Conservation (phyloP, 495 filamentous ascomycete species). For the Aspergillus affinis region DNA sequence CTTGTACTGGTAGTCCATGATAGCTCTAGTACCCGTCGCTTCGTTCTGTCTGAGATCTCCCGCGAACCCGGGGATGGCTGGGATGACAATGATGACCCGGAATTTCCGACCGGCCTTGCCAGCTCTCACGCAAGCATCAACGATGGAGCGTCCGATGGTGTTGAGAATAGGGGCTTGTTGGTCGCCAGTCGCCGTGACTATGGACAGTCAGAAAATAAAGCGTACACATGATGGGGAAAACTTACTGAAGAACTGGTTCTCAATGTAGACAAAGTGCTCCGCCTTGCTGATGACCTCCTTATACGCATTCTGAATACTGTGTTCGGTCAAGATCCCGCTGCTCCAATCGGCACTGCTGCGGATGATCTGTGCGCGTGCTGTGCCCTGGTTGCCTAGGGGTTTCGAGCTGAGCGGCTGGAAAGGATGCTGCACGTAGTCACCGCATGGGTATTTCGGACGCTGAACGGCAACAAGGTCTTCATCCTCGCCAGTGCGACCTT, state of each 20-base stretch:
- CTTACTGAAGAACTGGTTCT: constrained; percentile 92
- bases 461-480: constrained; percentile 88
- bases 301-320: constrained; percentile 92
- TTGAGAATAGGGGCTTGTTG: constrained; percentile 84
- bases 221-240: background rate
- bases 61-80: constrained; percentile 89
- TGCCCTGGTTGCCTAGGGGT: constrained; percentile 61
- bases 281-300: constrained; percentile 79
- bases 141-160: constrained; percentile 80
- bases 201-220: constrained; percentile 16
- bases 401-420: constrained; percentile 57
- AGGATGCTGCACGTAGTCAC: constrained; percentile 83
- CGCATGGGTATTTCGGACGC: constrained; percentile 79
- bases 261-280: constrained; percentile 91
- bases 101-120: constrained; percentile 86
- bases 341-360: constrained; percentile 92
- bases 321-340: constrained; percentile 86
- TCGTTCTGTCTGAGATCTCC: constrained; percentile 82
- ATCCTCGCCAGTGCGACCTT: constrained; percentile 74
- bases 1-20: constrained; percentile 99
- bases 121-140: constrained; percentile 81
- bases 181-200: constrained; percentile 85
- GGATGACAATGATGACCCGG: constrained; percentile 84
- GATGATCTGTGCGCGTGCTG: constrained; percentile 77
- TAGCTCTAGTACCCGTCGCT: constrained; percentile 83